Evolutionary conservation across 305 asterid genomes (phyloP), one percentile per base, ranked within the genome.

Genomic region (Nicotiana rustica): DNA sequence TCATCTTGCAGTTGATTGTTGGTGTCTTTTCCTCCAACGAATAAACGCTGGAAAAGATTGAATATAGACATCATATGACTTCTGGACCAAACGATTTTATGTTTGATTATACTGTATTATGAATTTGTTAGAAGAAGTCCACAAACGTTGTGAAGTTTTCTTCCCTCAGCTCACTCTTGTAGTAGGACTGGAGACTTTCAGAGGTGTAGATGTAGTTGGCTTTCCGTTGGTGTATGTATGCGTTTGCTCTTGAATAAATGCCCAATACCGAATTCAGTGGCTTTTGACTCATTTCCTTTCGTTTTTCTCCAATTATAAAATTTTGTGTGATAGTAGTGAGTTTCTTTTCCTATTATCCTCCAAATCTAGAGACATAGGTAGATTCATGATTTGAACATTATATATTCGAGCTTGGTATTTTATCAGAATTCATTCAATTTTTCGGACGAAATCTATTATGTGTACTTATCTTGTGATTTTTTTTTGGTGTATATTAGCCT

Each of bases 31-130:
- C 64, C 44, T 52, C 25, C 17, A 52, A 29, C 29, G 25, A 75
- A 14, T 52, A 75, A 75, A 52, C 15, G 2, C 18, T 41, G 57
- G 78, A 41, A 70, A 69, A 70, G 59, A 75, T 8, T 75, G 79
- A 29, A 52, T 49, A 75, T 75, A 75, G 79, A 75, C 79, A 75
- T 52, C 25, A 29, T 29, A 75, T 15, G 25, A 2, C 17, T 75
- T 75, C 29, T 52, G 7, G 47, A 75, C 64, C 7, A 25, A 21
- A 73, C 44, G 0, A 5, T 75, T 25, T 2, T 71, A 25, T 75
- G 64, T 49, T 52, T 29, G 17, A 15, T 29, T 52, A 55, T 52
- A 52, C 66, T 75, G 29, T 52, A 14, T 25, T 52, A 25, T 1
- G 3, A 15, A 9, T 52, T 17, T 25, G 44, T 14, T 49, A 13